Conservation (phyloP, 768 basidiomycete genomes). For the Leccinum ochraceum region DNA sequence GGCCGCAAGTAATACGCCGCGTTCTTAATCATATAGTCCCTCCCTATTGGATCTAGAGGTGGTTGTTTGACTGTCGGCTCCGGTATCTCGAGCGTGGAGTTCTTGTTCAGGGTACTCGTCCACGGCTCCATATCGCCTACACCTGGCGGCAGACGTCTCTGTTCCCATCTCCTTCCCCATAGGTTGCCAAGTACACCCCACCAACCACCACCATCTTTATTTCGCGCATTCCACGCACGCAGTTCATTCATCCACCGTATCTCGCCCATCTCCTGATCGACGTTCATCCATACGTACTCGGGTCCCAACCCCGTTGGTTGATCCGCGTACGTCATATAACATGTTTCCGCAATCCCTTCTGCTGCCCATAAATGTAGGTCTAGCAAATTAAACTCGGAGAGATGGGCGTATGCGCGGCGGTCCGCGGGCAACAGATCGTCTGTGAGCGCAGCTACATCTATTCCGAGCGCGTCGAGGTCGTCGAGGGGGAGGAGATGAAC, state of each 20-base stretch:
- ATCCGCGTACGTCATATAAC: slow-evolving; percentile 71
- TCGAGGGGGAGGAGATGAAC: slow-evolving; percentile 61
- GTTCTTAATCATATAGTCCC: slow-evolving; percentile 56
- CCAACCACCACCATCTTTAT: background rate
- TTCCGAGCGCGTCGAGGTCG: slow-evolving; percentile 46
- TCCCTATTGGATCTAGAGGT: slow-evolving; percentile 17
- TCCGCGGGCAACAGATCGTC: slow-evolving; percentile 21
- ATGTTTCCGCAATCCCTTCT: slow-evolving; percentile 72
- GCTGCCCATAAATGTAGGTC: slow-evolving; percentile 76
- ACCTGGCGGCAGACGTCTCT: slow-evolving; percentile 51
- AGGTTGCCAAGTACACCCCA: background rate
- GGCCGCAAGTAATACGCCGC: slow-evolving; percentile 62
- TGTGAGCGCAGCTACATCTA: slow-evolving; percentile 42
- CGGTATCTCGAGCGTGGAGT: slow-evolving; percentile 2
- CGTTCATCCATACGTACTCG: slow-evolving; percentile 40
- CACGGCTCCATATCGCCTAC: slow-evolving; percentile 37
- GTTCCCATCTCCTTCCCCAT: background rate
- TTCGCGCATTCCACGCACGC: slow-evolving; percentile 43
- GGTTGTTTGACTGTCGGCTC: background rate
- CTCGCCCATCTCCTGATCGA: slow-evolving; percentile 7
- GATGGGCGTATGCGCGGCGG: slow-evolving; percentile 35
- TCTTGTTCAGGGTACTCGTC: slow-evolving; percentile 9
- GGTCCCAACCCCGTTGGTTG: slow-evolving; percentile 68
- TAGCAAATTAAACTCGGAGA: slow-evolving; percentile 49
- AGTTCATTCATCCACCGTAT: slow-evolving; percentile 35